Evolutionary conservation across 2,329 filamentous ascomycete species (phyloP), one percentile per base, ranked within the genome.

Genomic region (Fusarium sp.): DNA sequence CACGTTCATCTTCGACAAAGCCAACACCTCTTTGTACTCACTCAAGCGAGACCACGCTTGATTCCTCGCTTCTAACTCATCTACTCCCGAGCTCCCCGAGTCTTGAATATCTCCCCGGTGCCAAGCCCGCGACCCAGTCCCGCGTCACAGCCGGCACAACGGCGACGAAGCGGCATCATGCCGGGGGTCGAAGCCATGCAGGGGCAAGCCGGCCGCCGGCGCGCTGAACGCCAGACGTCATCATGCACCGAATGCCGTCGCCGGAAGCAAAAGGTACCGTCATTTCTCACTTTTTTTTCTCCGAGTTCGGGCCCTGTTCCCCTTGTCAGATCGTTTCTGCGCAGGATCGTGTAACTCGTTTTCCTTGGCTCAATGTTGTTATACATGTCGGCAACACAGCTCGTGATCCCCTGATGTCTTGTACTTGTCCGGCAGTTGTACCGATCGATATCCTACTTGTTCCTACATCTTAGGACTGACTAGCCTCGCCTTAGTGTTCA

Each of bases 231-330:
- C 13, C 75, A 75, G 64, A 75, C 77, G 38, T 83, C 81, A 18
- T 84, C 83, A 18, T 86, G 84, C 72, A 81, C 81, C 4, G 84
- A 86, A 70, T 86, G 84, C 61, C 81, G 83, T 50, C 78, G 83
- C 64, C 78, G 84, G 63, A 86, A 86, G 71, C 83, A 86, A 77
- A 85, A 83, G 79, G 84, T 84, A 74, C 55, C 31, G 20, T 27
- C 27, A 27, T 51, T 25, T 42, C 11, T 29, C 7, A n/a, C 3
- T 25, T 16, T 42, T 20, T 14, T 42, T 16, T 25, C 25, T 14
- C 16, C 4, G 49, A 16, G 10, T 29, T 23, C 10, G 29, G 29
- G 11, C 50, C 13, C 23, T 20, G 16, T 5, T 27, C 36, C 36
- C 18, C 11, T 16, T 49, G 10, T 27, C 31, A 36, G 14, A 18